Base-by-base conservation (phyloP, 2,329 filamentous ascomycete genomes). In the Colletotrichum lupini region DNA sequence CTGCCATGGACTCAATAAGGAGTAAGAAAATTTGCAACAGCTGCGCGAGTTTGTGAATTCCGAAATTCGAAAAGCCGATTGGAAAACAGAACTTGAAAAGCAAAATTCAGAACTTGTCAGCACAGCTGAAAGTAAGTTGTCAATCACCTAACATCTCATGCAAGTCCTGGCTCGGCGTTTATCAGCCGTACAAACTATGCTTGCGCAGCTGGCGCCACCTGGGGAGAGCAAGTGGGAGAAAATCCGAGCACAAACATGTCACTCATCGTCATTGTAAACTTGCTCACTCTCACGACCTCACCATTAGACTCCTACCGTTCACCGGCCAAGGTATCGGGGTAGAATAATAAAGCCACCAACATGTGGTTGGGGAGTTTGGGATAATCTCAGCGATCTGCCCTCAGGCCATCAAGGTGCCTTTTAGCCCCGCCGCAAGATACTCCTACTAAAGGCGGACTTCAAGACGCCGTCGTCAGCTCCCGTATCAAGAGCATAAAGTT, bases 161-260 rank as follows among this genome's bases (percentile, higher is more conserved):
- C 58, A 64, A 56, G 66, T 67, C 59, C 35, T 35, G 66, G 53
- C 66, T 73, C 59, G 30, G 61, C 24, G 32, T 58, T 46, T 19
- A 53, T 59, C 52, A 19, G 19, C 24, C n/a, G 4, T 14, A n/a
- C 37, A 8, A 4, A 19, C 1, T 16, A 7, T 42, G 3, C 14
- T 42, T 3, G 0, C 2, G 2, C 66, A 64, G 32, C 62, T 65
- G 62, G n/a, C 22, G 52, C 49, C 62, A 57, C 26, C 52, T 56
- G 62, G 5, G 4, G 4, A 2, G 8, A 4, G 1, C 7, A 11
- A 8, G n/a, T 3, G 14, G 12, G 4, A 24, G 61, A 53, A 63
- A 55, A 35, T 35, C n/a, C 8, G 28, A 28, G 24, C 26, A 14
- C 30, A 16, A n/a, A 26, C 24, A 42, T 16, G 24, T 46, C 58